phyloP scores from a whole-genome alignment of 2,329 filamentous ascomycete genomes.

The Ceratocystis huliohia region DNA sequence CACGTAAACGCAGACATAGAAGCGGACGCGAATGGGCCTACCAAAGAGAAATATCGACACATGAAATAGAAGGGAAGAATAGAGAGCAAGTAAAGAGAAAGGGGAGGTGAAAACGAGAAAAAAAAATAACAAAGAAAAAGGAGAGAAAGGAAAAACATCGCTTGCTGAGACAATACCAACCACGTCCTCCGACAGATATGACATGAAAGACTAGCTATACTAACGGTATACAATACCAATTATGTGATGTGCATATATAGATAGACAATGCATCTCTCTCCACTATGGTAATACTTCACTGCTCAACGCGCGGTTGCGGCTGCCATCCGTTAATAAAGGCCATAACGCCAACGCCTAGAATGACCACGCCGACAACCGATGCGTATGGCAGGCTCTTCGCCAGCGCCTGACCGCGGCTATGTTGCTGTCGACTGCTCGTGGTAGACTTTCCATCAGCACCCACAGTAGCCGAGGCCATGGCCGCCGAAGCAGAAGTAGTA shows the following conservation, averaged over 20 bases:
- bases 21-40: neutral
- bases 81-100: neutral
- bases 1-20: neutral
- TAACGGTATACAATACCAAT: neutral
- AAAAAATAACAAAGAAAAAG: constrained; percentile 2
- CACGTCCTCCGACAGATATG: neutral
- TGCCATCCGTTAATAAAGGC: constrained; percentile 79
- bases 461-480: neutral
- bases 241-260: neutral
- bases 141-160: constrained; percentile 1
- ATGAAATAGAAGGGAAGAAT: constrained; percentile 6
- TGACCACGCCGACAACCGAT: constrained; percentile 69
- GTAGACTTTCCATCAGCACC: neutral
- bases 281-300: constrained; percentile 6
- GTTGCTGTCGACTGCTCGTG: constrained; percentile 12
- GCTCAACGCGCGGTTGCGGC: constrained; percentile 29
- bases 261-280: neutral
- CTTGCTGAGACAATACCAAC: neutral
- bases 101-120: neutral
- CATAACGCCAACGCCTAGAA: constrained; percentile 74
- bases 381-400: constrained; percentile 56
- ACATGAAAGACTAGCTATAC: neutral
- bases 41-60: neutral
- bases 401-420: constrained; percentile 24
- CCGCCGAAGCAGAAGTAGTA: too few species aligned